These are phyloP conservation scores for Fibroporia radiculosa DNA, from an alignment of 768 basidiomycete genomes.

Conservation along the genomic window DNA sequence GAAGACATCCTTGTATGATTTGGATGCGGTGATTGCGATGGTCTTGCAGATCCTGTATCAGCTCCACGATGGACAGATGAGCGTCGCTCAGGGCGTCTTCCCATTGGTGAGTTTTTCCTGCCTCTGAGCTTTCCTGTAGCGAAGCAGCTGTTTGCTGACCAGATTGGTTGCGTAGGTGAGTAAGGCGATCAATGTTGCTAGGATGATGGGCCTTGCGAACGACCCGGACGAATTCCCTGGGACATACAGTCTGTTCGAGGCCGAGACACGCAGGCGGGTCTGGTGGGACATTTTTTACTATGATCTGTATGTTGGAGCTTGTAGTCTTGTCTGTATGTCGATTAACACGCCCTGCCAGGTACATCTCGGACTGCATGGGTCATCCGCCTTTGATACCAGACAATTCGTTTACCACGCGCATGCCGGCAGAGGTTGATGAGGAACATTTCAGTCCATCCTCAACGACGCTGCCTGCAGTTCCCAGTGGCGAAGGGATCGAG, in stretches of 20 bases:
- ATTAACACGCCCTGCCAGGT: constrained; percentile 31
- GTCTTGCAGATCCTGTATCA: constrained; percentile 48
- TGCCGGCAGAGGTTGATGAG: constrained; percentile 54
- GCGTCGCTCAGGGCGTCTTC: constrained; percentile 33
- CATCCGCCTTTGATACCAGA: constrained; percentile 54
- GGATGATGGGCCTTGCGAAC: constrained; percentile 51
- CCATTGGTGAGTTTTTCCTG: constrained; percentile 30
- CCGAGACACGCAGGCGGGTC: constrained; percentile 44
- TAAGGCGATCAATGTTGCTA: constrained; percentile 61
- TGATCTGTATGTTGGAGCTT: constrained; percentile 52
- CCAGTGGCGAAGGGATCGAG: constrained; percentile 19
- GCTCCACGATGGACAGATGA: constrained; percentile 42
- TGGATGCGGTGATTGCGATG: constrained; percentile 54
- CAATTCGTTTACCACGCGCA: constrained; percentile 43
- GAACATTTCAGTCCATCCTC: constrained; percentile 41
- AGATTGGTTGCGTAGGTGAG: constrained; percentile 39
- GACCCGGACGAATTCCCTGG: constrained; percentile 50
- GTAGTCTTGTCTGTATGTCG: not conserved
- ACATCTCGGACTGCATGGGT: constrained; percentile 61
- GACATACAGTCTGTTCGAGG: constrained; percentile 41
- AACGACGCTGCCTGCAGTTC: constrained; percentile 32
- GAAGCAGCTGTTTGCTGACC: not conserved
- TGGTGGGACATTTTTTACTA: constrained; percentile 82
- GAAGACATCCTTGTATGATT: constrained; percentile 34
- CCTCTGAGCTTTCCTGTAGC: not conserved